Base-by-base conservation (phyloP, 345 rosid genomes). In the Eucalyptus albens region DNA sequence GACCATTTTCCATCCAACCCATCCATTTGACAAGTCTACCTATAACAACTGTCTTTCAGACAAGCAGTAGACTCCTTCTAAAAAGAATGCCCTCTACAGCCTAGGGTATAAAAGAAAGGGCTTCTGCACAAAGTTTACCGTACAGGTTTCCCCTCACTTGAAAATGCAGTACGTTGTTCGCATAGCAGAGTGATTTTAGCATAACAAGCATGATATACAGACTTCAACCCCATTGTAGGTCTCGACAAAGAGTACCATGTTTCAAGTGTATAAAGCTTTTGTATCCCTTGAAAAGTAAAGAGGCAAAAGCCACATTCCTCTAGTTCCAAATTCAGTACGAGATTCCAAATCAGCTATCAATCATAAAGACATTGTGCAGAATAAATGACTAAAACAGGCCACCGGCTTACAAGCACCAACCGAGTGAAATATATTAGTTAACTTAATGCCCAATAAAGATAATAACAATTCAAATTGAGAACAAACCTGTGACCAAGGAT, bases 401-500 rank as follows among this genome's bases (percentile, higher is more conserved):
- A 8, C 26, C 3, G 8, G 26, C 47, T 77, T 26, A 77, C 42
- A 37, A 77, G 14, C 22, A 77, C 83, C 27, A 77, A 37, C 83
- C 27, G 4, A 37, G 27, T 11, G 27, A 40, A 11, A 5, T 44
- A 77, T 44, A 37, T 37, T 77, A 21, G 45, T 77, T 77, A 40
- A 77, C 15, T 10, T 37, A 21, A 77, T 77, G 83, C 83, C 26
- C 47, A 37, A 77, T 40, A 77, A 37, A 77, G 27, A 77, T 40
- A 69, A 24, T 14, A 33, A 72, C 26, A 5, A 33, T 59, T 33
- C 22, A 87, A 60, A 49, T 53, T 53, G 50, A 53, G 60, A 59
- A 12, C 59, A 19, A 45, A 97, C 99, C 97, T 98, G 99, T n/a
- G 99, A 97, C 98, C 97, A 97, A 51, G 99, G 97, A 94, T 98